Percentiles rank a stretch among this genome's conserved stretches.
These are phyloP conservation scores for Trypethelium eluteriae DNA, from an alignment of 495 filamentous ascomycete genomes.

Conservation along the genomic window DNA sequence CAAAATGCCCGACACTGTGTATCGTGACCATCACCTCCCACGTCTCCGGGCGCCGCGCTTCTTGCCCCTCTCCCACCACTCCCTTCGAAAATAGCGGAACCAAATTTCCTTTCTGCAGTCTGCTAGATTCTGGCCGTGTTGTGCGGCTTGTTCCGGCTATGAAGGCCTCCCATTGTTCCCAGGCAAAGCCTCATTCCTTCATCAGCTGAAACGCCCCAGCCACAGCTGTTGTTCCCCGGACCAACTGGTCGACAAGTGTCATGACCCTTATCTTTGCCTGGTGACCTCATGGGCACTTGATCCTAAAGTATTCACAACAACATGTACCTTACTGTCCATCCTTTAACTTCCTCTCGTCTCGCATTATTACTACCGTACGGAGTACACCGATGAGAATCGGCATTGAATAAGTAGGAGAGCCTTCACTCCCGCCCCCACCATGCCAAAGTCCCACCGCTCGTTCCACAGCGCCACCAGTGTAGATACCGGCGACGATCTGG, in stretches of 20 bases:
- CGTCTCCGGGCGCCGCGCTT: background rate
- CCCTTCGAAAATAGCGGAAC: background rate
- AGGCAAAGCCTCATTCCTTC: background rate
- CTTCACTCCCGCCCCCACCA: background rate
- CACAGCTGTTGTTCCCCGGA: background rate
- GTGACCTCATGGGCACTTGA: background rate
- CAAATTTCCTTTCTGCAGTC: background rate
- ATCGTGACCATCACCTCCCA: background rate
- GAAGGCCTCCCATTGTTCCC: no score
- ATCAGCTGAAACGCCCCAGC: background rate
- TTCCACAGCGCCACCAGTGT: background rate
- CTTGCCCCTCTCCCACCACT: background rate
- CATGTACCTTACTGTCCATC: background rate
- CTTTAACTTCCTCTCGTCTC: constrained; percentile 1
- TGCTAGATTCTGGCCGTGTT: no score
- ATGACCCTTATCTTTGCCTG: background rate
- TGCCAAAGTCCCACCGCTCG: background rate
- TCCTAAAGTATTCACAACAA: background rate
- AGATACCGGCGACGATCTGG: background rate
- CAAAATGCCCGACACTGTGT: no score
- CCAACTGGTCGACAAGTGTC: constrained; percentile 2
- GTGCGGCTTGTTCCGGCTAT: no score
- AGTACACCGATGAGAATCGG: background rate
- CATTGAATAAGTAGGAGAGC: background rate
- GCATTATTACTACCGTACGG: background rate